Evolutionary conservation across 2,329 filamentous ascomycete species (phyloP).

Genomic region (Pseudogymnoascus pannorum): DNA sequence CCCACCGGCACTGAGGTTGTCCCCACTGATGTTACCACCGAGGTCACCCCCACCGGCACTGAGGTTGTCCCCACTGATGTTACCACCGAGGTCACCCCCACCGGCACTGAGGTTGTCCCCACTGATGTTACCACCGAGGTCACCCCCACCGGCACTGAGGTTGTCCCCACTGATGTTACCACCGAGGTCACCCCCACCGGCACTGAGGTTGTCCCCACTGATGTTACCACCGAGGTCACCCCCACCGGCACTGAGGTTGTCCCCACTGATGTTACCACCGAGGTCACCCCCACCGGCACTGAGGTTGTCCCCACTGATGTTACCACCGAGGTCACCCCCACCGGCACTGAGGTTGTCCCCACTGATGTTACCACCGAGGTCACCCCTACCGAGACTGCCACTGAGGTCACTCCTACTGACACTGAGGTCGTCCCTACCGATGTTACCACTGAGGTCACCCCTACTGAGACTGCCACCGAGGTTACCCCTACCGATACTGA

Average conservation of each 20-base stretch:
- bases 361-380: background rate
- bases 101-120: background rate
- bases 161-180: no score
- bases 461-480: background rate
- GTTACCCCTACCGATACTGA: background rate
- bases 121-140: background rate
- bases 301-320: no score
- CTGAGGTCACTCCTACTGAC: constrained; percentile 14
- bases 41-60: constrained; percentile 14
- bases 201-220: constrained; percentile 11
- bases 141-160: background rate
- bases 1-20: constrained; percentile 19
- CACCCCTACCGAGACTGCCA: constrained; percentile 13
- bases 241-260: constrained; percentile 13
- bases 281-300: constrained; percentile 14
- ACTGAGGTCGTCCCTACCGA: constrained; percentile 14
- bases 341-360: background rate
- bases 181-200: constrained; percentile 11
- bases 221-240: constrained; percentile 16
- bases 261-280: constrained; percentile 16
- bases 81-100: background rate
- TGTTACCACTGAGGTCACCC: constrained; percentile 18
- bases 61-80: no score
- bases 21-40: constrained; percentile 16
- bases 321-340: background rate